Conservation (phyloP, 768 basidiomycete species). For the Hemileccinum impolitum region DNA sequence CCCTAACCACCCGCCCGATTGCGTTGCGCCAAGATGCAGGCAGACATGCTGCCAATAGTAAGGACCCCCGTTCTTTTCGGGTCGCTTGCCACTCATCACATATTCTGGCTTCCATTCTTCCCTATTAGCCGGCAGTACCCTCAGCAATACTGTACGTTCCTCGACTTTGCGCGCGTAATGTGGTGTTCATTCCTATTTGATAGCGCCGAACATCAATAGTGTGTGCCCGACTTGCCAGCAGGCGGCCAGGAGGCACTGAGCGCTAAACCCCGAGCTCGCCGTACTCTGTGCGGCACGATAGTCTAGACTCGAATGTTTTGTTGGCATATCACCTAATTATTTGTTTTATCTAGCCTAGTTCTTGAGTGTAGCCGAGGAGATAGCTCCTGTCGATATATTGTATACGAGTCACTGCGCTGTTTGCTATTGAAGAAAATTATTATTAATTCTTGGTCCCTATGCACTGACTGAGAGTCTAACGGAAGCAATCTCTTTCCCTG, state of each 20-base stretch:
- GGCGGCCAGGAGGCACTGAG: constrained; percentile 24
- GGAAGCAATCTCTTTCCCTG: constrained; percentile 24
- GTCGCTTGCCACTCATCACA: constrained; percentile 9
- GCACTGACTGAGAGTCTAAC: constrained; percentile 27
- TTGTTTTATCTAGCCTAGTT: constrained; percentile 19
- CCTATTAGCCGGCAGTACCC: constrained; percentile 39
- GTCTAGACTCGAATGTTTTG: constrained; percentile 9
- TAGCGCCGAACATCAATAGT: constrained; percentile 43
- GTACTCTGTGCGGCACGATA: constrained; percentile 5
- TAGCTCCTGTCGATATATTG: constrained; percentile 17
- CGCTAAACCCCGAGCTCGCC: constrained; percentile 6
- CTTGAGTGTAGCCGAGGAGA: constrained; percentile 30
- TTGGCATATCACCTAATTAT: constrained; percentile 24
- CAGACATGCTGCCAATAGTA: constrained; percentile 50
- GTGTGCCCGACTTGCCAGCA: constrained; percentile 41
- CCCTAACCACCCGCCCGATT: constrained; percentile 44
- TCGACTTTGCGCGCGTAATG: background rate
- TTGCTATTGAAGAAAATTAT: background rate
- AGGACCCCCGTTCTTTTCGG: constrained; percentile 2
- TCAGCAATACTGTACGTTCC: constrained; percentile 43
- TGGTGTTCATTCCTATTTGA: background rate
- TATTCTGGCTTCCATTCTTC: constrained; percentile 3
- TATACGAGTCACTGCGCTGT: constrained; percentile 5
- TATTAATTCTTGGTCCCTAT: constrained; percentile 10
- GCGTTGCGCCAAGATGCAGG: constrained; percentile 42